A percentile compares a stretch with the other conserved stretches of the same genome.
Evolutionary conservation across 192 early-diverging fungal species (phyloP).

Genomic region (Backusella australiensis): DNA sequence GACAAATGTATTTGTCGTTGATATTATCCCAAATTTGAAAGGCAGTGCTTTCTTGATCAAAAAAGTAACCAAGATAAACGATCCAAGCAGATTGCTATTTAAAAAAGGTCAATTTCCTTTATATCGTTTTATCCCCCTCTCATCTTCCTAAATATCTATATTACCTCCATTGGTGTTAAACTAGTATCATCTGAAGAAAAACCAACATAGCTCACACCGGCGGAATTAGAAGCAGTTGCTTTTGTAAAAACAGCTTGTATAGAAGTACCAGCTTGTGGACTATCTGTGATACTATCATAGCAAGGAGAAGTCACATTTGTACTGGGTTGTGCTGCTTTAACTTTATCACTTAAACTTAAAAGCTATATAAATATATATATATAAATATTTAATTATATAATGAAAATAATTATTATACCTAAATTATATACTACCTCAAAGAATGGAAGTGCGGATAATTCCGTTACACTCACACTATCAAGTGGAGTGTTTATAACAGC

Average conservation of each 20-base stretch:
- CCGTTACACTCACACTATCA: neutral
- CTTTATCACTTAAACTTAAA: neutral
- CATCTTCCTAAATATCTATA: neutral
- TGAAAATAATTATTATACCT: neutral
- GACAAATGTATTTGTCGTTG: neutral
- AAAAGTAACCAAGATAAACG: conserved; percentile 9
- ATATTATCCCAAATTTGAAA: neutral
- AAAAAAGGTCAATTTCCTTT: neutral
- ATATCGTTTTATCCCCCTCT: neutral
- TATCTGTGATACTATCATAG: neutral
- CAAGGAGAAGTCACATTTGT: conserved; percentile 17
- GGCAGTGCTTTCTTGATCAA: neutral
- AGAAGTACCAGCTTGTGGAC: neutral
- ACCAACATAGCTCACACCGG: neutral
- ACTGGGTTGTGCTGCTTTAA: conserved; percentile 7
- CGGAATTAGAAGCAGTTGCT: neutral
- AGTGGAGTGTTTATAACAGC: conserved; percentile 13
- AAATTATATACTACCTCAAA: conserved; percentile 11
- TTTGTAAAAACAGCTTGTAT: neutral
- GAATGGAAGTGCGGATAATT: neutral
- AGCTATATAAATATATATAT: conserved; percentile 8
- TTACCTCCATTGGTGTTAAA: conserved; percentile 18
- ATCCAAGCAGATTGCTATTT: conserved; percentile 15
- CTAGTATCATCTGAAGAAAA: neutral
- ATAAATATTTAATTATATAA: neutral